Evolutionary conservation across 345 rosid genomes (phyloP).

Genomic region (Capsella bursapastoris): DNA sequence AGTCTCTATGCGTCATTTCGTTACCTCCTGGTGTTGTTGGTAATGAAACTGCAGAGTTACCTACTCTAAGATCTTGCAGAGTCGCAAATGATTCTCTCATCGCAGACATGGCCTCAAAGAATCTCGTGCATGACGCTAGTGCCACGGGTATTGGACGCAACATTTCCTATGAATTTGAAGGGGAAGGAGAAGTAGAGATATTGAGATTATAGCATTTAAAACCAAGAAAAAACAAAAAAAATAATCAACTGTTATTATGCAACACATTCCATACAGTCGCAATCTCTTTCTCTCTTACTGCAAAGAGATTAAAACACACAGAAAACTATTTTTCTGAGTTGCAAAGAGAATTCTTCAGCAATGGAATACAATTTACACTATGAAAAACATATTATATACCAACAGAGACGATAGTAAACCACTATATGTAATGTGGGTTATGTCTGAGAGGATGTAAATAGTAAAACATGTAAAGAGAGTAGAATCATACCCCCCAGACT

Average conservation of each 20-base stretch:
- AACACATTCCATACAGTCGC: neutral
- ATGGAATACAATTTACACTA: neutral
- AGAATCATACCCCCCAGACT: slow-evolving; percentile 88
- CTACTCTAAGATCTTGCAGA: slow-evolving; percentile 85
- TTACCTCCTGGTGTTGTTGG: slow-evolving; percentile 64
- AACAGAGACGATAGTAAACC: neutral
- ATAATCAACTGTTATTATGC: neutral
- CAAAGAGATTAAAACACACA: neutral
- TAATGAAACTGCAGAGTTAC: slow-evolving; percentile 60
- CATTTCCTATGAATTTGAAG: slow-evolving; percentile 69
- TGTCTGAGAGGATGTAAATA: slow-evolving; percentile 7
- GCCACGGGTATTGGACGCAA: slow-evolving; percentile 99
- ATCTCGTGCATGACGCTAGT: slow-evolving; percentile 93
- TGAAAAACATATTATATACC: neutral
- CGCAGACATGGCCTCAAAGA: slow-evolving; percentile 98
- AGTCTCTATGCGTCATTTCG: slow-evolving; percentile 50
- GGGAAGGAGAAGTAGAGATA: neutral
- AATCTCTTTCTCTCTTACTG: slow-evolving; percentile 6
- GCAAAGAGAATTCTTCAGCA: neutral
- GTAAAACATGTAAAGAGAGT: slow-evolving; percentile 18
- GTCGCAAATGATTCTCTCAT: slow-evolving; percentile 97
- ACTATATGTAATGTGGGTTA: neutral
- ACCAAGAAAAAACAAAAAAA: neutral
- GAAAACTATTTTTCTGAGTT: neutral
- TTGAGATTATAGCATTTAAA: neutral